Evolutionary conservation across 371 early-diverging fungal species (phyloP), one percentile per base, ranked within the genome.

Genomic region (Mucor saturninus): DNA sequence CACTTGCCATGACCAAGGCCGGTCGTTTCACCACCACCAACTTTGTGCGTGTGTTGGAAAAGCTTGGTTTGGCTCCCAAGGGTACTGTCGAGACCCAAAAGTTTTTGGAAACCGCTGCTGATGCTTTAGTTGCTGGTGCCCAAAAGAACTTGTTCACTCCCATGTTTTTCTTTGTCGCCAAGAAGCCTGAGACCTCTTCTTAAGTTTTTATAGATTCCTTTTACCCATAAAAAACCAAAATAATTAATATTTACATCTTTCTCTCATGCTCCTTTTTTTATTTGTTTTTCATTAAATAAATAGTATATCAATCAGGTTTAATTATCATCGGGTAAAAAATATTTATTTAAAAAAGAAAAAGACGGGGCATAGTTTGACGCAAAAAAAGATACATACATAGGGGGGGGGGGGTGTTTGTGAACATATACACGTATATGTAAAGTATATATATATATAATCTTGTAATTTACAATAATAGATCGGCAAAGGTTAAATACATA

Each of bases 151-250:
- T 96, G 56, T 95, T 95, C 64, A 95, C 96, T 14, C 97, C 97
- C 67, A 95, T 95, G 95, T 95, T 90, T 83, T 88, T 91, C 79
- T 92, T 95, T 71, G 89, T 93, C 57, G 95, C 90, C 54, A 85
- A 89, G 65, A 96, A 96, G 81, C 97, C 97, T 28, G 51, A 68
- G 42, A 31, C 50, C 14, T 28, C 50, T 13, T 28, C 55, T 38
- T 48, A 58, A 21, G n/a, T 49, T 13, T 26, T 28, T 2, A 46
- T 13, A 13, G 6, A 5, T 28, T n/a, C 30, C 15, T 30, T 56
- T 10, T 32, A 26, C 2, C 3, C 14, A 30, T 11, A 50, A 8
- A 30, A 49, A 10, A 46, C 15, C 26, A 38, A 52, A 30, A 29
- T 11, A 28, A 28, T 50, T 50, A 46, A 21, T 46, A 46, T 46